Conservation (phyloP, 129 eudicot genomes). For the Heracleum sosnowskyi region DNA sequence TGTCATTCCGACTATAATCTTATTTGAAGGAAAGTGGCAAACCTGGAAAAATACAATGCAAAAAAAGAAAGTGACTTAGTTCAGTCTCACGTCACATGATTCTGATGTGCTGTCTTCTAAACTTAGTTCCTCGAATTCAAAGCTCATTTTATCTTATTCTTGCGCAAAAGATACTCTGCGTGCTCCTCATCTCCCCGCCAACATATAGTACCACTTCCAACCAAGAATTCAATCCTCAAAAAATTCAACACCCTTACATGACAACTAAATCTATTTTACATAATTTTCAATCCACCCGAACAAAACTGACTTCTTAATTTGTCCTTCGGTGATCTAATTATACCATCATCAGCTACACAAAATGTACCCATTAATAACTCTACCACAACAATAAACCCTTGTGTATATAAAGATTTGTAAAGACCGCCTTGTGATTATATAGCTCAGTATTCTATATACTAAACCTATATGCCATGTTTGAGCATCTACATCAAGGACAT, state of each 20-base stretch:
- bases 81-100: constrained; percentile 22
- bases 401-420: too few relatives aligned
- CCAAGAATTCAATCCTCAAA: background rate
- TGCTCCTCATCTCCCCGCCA: background rate
- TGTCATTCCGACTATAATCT: background rate
- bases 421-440: too few relatives aligned
- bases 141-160: constrained; percentile 51
- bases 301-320: too few relatives aligned
- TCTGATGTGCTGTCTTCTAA: constrained; percentile 28
- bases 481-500: too few relatives aligned
- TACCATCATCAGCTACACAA: too few relatives aligned
- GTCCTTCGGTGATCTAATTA: too few relatives aligned
- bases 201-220: background rate
- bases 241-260: background rate
- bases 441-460: too few relatives aligned
- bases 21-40: constrained; percentile 1
- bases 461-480: too few relatives aligned
- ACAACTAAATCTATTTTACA: too few relatives aligned
- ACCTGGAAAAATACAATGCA: background rate
- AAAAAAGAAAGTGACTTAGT: constrained; percentile 28
- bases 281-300: too few relatives aligned
- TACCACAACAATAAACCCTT: too few relatives aligned
- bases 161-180: constrained; percentile 3
- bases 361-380: too few relatives aligned
- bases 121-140: constrained; percentile 46